Evolutionary conservation across 2,329 filamentous ascomycete genomes (phyloP), one percentile per base, ranked within the genome.

Genomic region (Pseudogymnoascus sp.): DNA sequence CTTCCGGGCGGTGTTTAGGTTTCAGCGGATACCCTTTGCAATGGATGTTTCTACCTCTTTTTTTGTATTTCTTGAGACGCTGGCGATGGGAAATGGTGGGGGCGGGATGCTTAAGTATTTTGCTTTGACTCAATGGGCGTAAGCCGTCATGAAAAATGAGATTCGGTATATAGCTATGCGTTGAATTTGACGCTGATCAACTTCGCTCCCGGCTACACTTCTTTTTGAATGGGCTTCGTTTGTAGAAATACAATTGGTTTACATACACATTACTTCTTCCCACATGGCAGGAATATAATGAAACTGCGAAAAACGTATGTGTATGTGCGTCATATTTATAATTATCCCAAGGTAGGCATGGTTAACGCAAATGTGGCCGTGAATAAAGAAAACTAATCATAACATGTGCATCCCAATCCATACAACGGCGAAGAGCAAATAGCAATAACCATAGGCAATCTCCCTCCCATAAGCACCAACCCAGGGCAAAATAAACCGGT

Each of bases 331-430:
- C 43, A 50, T 50, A 28, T 50, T 30, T 50, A 50, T 54, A 54
- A 54, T 54, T 54, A 54, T 54, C n/a, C 28, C 47, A 54, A 39
- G 37, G 37, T 32, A 39, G 28, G 43, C 47, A 32, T 54, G 47
- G 28, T 54, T 6, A 11, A 25, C 11, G 39, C 39, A 25, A 43
- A 25, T 43, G 38, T 41, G 25, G 25, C 47, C 47, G 14, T 32
- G n/a, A 34, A 54, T 8, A 54, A 54, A 3, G 47, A 20, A 54
- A 54, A 32, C 47, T 54, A 54, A 32, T 32, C 47, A 54, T 54
- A 54, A 54, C 47, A 34, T 20, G 38, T 16, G 38, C 38, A 39
- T 39, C 16, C 37, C 37, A 9, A 9, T 5, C 25, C 16, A 12
- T 54, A 54, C 28, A 54, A 32, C 47, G 25, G 47, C 47, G 6